Evolutionary conservation across 768 basidiomycete genomes (phyloP), one percentile per base, ranked within the genome.

Genomic region (Lyophyllum decastes): DNA sequence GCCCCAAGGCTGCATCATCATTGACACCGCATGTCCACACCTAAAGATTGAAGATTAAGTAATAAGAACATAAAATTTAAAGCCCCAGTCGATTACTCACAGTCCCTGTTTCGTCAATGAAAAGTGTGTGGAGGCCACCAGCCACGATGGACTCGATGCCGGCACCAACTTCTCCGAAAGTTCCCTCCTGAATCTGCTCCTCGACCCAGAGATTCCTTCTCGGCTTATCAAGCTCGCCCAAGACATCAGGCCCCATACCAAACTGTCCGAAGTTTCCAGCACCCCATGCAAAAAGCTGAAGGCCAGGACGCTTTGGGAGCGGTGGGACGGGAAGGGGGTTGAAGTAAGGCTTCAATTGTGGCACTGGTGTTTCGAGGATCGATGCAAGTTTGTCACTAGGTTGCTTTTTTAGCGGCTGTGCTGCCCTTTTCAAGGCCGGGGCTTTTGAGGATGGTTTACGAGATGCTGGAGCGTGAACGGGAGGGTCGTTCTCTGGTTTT

Each of bases 261-360:
- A 97, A 90, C 72, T 98, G 95, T 27, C 95, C 95, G 75, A 94
- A 94, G 72, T 96, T 95, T 25, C 94, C 95, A 11, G 89, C 87
- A 7, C 96, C 96, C 84, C 92, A 98, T 8, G 84, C 88, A 61
- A 95, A 96, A 17, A 95, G 78, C 41, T 88, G 81, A 14, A 85
- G 80, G 33, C 87, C 79, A 19, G 93, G 94, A 44, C 86, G 82
- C 45, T 76, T 64, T 55, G 83, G 81, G 47, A 76, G 67, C 9
- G 84, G 82, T 26, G 85, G 79, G 7, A 76, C 72, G 16, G 89
- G 91, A 3, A 93, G 76, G 8, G 83, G 75, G 62, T 88, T 90
- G 66, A 88, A 82, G 60, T 86, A 87, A 3, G 86, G 83, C 62
- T 80, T 82, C 12, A 68, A 54, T 54, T 82, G 80, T 1, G 74